A percentile compares a stretch with the other conserved stretches of the same genome.
Evolutionary conservation across 139 green algal species (phyloP).

Genomic region (Coelastrella sp.): DNA sequence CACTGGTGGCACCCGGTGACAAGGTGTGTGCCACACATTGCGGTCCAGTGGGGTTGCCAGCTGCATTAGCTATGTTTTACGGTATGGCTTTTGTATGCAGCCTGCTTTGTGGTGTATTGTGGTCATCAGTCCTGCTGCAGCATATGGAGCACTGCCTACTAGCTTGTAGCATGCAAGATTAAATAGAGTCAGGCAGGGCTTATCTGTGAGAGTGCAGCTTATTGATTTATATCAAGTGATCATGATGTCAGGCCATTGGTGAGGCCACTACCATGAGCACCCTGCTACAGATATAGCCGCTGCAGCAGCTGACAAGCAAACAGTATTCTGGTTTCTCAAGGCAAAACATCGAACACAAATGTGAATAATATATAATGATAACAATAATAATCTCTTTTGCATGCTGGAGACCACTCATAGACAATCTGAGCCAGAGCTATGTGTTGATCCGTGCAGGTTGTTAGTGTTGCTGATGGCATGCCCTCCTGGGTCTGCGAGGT

Average conservation of each 20-base stretch:
- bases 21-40: neutral
- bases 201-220: too few species aligned
- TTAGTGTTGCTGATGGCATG: slow-evolving; percentile 81
- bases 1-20: slow-evolving; percentile 64
- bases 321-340: neutral
- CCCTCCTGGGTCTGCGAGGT: slow-evolving; percentile 89
- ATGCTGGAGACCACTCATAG: neutral
- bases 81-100: neutral
- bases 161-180: too few species aligned
- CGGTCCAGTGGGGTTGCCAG: too few species aligned
- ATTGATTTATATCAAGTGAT: too few species aligned
- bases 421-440: neutral
- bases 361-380: too few species aligned
- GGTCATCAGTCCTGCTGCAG: too few species aligned
- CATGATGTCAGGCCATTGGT: too few species aligned
- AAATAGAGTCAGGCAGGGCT: too few species aligned
- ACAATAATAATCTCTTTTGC: too few species aligned
- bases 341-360: too few species aligned
- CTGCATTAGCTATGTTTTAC: too few species aligned
- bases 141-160: neutral
- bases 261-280: too few species aligned
- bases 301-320: neutral
- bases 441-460: slow-evolving; percentile 20
- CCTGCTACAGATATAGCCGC: neutral
- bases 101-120: neutral